Conservation (phyloP, 164 flowering plant genomes). For the Vitis cinerea region DNA sequence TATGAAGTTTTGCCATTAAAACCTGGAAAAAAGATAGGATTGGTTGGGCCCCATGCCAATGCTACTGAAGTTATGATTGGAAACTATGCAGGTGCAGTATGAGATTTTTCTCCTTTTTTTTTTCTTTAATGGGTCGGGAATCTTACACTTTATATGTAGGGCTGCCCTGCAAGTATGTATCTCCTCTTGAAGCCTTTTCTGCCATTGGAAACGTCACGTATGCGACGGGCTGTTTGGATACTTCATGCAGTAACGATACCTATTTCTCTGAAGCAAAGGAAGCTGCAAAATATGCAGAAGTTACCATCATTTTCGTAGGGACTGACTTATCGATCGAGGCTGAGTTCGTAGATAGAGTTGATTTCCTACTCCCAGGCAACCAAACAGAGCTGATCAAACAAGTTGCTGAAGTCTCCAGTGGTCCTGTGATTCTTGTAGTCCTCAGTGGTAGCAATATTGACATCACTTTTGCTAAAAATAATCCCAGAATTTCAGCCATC, state of each 20-base stretch:
- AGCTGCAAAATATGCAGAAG: constrained; percentile 20
- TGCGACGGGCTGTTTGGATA: constrained; percentile 10
- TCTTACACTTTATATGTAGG: too few species aligned
- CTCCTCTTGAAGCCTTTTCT: constrained; percentile 21
- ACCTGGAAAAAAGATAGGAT: constrained; percentile 21
- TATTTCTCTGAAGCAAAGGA: constrained; percentile 6
- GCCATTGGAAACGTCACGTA: constrained; percentile 3
- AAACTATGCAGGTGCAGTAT: constrained; percentile 35
- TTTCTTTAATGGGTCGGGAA: too few species aligned
- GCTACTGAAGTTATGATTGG: constrained; percentile 41
- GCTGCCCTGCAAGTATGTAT: constrained; percentile 15
- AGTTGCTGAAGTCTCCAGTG: constrained; percentile 22
- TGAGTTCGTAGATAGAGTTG: constrained; percentile 17
- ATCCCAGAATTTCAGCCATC: constrained; percentile 15
- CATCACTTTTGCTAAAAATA: constrained; percentile 18
- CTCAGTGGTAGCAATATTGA: constrained; percentile 25
- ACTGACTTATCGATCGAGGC: constrained; percentile 12
- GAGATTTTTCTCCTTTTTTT: too few species aligned
- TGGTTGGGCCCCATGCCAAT: constrained; percentile 54
- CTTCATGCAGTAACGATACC: constrained; percentile 6
- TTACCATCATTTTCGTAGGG: constrained; percentile 15
- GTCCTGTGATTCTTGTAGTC: constrained; percentile 25
- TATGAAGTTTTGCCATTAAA: constrained; percentile 7
- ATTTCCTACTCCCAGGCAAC: constrained; percentile 21
- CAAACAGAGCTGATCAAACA: constrained; percentile 17